phyloP scores from a whole-genome alignment of 129 eudicot species.

The Flaveria robusta region DNA sequence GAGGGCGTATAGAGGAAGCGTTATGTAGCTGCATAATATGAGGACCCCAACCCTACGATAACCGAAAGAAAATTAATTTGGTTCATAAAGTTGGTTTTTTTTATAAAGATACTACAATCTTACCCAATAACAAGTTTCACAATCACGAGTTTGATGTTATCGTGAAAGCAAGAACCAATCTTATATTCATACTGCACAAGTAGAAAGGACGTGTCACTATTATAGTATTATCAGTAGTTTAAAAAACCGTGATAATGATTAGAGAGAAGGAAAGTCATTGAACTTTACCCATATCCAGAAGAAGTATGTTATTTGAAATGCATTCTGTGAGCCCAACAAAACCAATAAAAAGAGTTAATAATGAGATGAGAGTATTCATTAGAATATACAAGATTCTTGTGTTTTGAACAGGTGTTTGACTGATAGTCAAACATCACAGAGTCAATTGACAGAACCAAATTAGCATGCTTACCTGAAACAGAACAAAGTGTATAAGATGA shows the following conservation, averaged over 20 bases:
- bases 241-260: not conserved
- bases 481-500: slow-evolving; percentile 74
- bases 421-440: not conserved
- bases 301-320: slow-evolving; percentile 85
- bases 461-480: slow-evolving; percentile 68
- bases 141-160: slow-evolving; percentile 43
- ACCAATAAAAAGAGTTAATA: slow-evolving; percentile 15
- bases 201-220: slow-evolving; percentile 13
- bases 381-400: not conserved
- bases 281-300: slow-evolving; percentile 88
- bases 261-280: not conserved
- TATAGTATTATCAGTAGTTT: not conserved
- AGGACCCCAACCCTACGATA: slow-evolving; percentile 57
- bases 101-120: slow-evolving; percentile 15
- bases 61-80: not conserved
- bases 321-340: slow-evolving; percentile 64
- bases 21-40: slow-evolving; percentile 84
- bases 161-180: slow-evolving; percentile 75
- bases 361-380: not conserved
- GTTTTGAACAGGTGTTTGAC: not conserved
- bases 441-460: not conserved
- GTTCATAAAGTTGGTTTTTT: not conserved
- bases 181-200: slow-evolving; percentile 74
- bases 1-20: slow-evolving; percentile 91
- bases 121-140: slow-evolving; percentile 68